Conservation (phyloP, 768 basidiomycete genomes). For the Mycena venus region DNA sequence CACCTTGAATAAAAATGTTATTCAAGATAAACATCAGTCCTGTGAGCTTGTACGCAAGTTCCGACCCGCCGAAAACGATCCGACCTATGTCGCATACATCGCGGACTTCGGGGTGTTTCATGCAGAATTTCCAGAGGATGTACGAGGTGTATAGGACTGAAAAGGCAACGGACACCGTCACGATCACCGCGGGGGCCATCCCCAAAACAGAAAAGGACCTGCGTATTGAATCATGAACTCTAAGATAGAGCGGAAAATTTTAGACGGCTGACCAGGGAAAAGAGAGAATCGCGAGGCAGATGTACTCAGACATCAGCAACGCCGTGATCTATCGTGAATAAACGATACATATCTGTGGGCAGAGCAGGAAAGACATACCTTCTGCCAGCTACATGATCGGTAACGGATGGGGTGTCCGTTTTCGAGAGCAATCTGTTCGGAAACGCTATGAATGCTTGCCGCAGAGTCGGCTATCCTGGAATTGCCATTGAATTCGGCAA, state of each 20-base stretch:
- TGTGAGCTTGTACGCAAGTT: slow-evolving; percentile 62
- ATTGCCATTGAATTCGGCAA: not conserved
- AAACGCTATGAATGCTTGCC: slow-evolving; percentile 4
- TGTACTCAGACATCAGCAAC: slow-evolving; percentile 50
- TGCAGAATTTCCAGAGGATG: too few species aligned
- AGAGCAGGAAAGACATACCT: slow-evolving; percentile 35
- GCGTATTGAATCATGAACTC: not conserved
- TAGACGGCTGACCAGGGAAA: slow-evolving; percentile 35
- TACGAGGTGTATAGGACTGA: slow-evolving; percentile 56
- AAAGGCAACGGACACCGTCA: slow-evolving; percentile 55
- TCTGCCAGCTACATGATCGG: slow-evolving; percentile 51
- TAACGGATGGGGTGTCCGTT: slow-evolving; percentile 45
- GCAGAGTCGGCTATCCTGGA: not conserved
- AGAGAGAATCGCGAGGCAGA: slow-evolving; percentile 47
- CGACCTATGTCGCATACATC: slow-evolving; percentile 66
- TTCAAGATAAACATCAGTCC: slow-evolving; percentile 66
- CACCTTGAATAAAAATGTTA: slow-evolving; percentile 67
- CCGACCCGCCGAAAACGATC: slow-evolving; percentile 60
- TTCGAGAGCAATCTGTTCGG: slow-evolving; percentile 33
- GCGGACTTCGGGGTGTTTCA: too few species aligned
- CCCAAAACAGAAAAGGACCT: slow-evolving; percentile 53
- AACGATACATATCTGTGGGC: not conserved
- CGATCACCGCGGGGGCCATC: slow-evolving; percentile 57
- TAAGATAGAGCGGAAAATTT: not conserved
- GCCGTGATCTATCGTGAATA: slow-evolving; percentile 42